phyloP scores from a whole-genome alignment of 495 filamentous ascomycete species.

The Talaromyces liani region DNA sequence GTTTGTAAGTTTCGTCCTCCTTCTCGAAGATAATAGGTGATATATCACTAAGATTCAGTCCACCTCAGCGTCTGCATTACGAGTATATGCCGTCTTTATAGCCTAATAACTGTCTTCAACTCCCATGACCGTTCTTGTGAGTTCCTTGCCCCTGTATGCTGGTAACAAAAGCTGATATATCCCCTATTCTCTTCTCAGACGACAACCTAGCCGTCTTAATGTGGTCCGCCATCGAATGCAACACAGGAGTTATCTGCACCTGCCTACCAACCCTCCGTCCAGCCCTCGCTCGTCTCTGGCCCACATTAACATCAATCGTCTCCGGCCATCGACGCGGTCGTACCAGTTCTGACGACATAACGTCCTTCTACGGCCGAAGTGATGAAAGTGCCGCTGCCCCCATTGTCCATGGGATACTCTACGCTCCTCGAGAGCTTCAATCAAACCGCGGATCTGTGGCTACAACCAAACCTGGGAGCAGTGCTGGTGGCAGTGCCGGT shows the following conservation, averaged over 20 bases:
- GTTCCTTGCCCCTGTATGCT: conserved; percentile 1
- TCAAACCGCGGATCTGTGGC: neutral
- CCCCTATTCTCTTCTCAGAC: conserved; percentile 18
- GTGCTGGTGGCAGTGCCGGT: neutral
- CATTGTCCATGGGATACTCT: neutral
- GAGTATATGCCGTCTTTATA: conserved; percentile 32
- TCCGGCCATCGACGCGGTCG: neutral
- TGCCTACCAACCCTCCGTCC: conserved; percentile 86
- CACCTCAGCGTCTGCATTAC: conserved; percentile 35
- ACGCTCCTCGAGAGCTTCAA: neutral
- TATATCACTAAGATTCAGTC: neutral
- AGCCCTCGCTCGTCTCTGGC: conserved; percentile 34
- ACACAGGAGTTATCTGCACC: conserved; percentile 78
- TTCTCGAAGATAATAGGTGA: neutral
- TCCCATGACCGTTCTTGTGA: conserved; percentile 37
- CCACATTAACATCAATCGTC: neutral
- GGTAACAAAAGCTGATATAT: neutral
- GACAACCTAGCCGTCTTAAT: conserved; percentile 51
- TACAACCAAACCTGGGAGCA: neutral
- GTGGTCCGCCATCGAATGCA: conserved; percentile 91
- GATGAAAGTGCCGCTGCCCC: neutral
- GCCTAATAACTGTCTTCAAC: conserved; percentile 28
- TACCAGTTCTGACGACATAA: neutral
- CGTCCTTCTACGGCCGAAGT: neutral
- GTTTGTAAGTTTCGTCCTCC: conserved; percentile 33